Conservation (phyloP, 106 monocot species). For the Iris macrosiphon region DNA sequence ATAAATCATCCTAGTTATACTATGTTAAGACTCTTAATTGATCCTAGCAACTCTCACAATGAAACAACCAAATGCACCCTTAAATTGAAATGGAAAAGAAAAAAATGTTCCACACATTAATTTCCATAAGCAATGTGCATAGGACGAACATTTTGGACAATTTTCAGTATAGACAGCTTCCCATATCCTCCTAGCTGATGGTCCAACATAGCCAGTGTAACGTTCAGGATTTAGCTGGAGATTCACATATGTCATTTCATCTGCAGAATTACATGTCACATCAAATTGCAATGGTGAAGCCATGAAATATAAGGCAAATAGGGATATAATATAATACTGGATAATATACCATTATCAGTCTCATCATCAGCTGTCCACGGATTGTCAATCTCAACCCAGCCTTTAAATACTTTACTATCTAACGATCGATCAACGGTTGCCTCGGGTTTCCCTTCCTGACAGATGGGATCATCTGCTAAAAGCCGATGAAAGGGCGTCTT, state of each 20-base stretch:
- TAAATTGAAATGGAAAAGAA: too few relatives aligned
- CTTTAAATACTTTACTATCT: constrained; percentile 72
- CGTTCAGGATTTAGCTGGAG: constrained; percentile 94
- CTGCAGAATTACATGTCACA: constrained; percentile 37
- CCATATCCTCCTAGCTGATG: constrained; percentile 87
- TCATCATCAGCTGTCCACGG: constrained; percentile 98
- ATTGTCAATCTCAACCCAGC: constrained; percentile 86
- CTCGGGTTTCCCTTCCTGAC: constrained; percentile 84
- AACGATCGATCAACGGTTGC: constrained; percentile 81
- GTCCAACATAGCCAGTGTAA: constrained; percentile 81
- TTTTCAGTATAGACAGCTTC: constrained; percentile 89
- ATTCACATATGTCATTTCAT: constrained; percentile 96
- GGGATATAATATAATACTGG: not conserved
- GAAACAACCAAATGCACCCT: too few relatives aligned
- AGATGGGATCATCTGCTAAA: constrained; percentile 52
- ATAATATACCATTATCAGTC: constrained; percentile 70
- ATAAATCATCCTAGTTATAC: too few relatives aligned
- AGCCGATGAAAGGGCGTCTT: constrained; percentile 48
- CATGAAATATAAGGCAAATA: not conserved
- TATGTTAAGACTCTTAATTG: too few relatives aligned
- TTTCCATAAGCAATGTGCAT: too few relatives aligned
- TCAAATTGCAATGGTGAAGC: not conserved
- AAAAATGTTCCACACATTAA: too few relatives aligned
- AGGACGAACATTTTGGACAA: constrained; percentile 81
- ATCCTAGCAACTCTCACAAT: too few relatives aligned